Evolutionary conservation across 208 protist genomes (phyloP), one percentile per base, ranked within the genome.

Genomic region (Crithidia expoeki): DNA sequence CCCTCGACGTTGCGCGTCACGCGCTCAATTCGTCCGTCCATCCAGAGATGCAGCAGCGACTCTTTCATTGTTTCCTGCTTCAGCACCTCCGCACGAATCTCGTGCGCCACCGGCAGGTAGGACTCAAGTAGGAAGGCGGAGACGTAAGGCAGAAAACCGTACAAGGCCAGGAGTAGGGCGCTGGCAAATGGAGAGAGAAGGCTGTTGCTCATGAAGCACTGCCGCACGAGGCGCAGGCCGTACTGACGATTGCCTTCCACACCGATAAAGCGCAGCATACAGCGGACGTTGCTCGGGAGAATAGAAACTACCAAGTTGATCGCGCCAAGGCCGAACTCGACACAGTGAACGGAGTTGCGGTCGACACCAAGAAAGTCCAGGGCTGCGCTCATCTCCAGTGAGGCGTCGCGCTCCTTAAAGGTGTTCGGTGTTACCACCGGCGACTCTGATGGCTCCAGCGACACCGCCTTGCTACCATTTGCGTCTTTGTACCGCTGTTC

Each of bases 21-120:
- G 0, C 84, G 80, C 27, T 74, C 53, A 32, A 88, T 74, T 42
- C 83, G 81, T n/a, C 67, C 83, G 27, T 79, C 46, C 30, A 87
- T 67, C 84, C 88, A 93, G 40, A 84, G 73, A 53, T 90, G 81
- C 47, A 90, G 62, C 23, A 90, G 58, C 9, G 84, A 90, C 17
- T 87, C 67, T 25, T 60, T 42, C 50, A 76, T 74, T 1, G 23
- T 40, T 21, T 65, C 65, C 53, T 62, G 77, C 44, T 51, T 49
- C 17, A 83, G 40, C 34, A 52, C 47, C 52, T 81, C 67, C 17
- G 47, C 27, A 2, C 62, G 66, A 25, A 89, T 57, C n/a, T 77
- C 57, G 12, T 68, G 60, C 23, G 69, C 80, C 0, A 72, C 14
- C 3, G 79, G 80, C 10, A 88, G 53, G 50, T 74, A 81, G 14